These are phyloP conservation scores for Backusella macrospora DNA, from an alignment of 192 early-diverging fungal genomes.

Conservation along the genomic window DNA sequence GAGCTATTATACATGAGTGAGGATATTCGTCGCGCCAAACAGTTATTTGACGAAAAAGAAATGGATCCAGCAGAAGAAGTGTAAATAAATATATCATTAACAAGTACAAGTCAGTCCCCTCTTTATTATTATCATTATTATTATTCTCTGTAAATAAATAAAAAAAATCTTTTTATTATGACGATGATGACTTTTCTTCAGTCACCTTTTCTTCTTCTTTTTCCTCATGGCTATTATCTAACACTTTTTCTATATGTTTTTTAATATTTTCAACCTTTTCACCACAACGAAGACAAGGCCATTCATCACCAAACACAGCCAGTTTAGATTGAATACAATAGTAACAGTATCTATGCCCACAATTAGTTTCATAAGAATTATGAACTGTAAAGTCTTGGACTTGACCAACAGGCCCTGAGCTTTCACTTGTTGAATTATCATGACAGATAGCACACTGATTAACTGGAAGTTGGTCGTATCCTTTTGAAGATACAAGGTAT, in stretches of 20 bases:
- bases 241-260: constrained; percentile 42
- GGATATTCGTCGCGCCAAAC: constrained; percentile 71
- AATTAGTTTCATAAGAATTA: constrained; percentile 82
- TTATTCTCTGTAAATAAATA: neutral
- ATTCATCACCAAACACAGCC: constrained; percentile 71
- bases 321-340: constrained; percentile 83
- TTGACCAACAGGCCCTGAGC: constrained; percentile 40
- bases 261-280: constrained; percentile 61
- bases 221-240: constrained; percentile 36
- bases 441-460: constrained; percentile 83
- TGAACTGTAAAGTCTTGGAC: constrained; percentile 41
- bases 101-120: neutral
- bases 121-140: neutral
- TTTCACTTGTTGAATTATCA: constrained; percentile 43
- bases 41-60: constrained; percentile 56
- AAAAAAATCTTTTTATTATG: neutral
- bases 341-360: constrained; percentile 90
- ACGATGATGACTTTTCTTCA: neutral
- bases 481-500: constrained; percentile 45
- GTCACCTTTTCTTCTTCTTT: constrained; percentile 18
- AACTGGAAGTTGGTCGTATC: constrained; percentile 57
- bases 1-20: constrained; percentile 79
- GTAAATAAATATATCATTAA: neutral
- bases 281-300: constrained; percentile 81
- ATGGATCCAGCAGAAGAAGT: constrained; percentile 38